A percentile compares a stretch with the other conserved stretches of the same genome.
Evolutionary conservation across 768 basidiomycete species (phyloP).

Genomic region (Boletus barrowsii): DNA sequence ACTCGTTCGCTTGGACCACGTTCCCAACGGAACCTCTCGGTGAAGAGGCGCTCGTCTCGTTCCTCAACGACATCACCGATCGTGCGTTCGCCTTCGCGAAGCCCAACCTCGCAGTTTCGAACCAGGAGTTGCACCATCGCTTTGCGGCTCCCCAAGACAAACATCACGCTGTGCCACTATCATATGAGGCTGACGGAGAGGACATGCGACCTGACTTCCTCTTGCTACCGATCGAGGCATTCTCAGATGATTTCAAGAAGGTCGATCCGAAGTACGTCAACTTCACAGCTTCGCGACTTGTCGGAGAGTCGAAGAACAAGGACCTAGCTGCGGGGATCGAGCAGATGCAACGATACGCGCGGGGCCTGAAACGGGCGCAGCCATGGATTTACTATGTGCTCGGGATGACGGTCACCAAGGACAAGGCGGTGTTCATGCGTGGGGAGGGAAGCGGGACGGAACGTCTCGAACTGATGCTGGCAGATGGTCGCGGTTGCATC

Average conservation of each 20-base stretch:
- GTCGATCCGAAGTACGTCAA: background rate
- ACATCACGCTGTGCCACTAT: conserved; percentile 1
- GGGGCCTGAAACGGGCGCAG: too few relatives aligned
- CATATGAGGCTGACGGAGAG: conserved; percentile 5
- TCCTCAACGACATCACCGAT: conserved; percentile 11
- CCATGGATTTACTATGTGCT: too few relatives aligned
- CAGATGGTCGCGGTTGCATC: too few relatives aligned
- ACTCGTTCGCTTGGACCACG: too few relatives aligned
- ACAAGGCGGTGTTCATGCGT: too few relatives aligned
- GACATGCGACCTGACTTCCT: conserved; percentile 13
- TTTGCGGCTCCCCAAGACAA: conserved; percentile 4
- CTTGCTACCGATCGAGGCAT: conserved; percentile 12
- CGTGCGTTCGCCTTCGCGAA: background rate
- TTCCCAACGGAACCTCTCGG: too few relatives aligned
- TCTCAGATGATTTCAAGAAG: background rate
- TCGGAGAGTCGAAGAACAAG: conserved; percentile 8
- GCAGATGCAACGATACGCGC: too few relatives aligned
- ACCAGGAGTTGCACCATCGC: conserved; percentile 4
- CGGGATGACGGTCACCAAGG: too few relatives aligned
- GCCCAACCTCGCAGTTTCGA: background rate
- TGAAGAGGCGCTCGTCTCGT: background rate
- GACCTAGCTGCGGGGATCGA: background rate
- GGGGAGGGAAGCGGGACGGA: too few relatives aligned
- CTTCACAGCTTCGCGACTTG: background rate
- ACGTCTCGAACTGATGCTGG: too few relatives aligned